Percentiles rank a stretch among this genome's conserved stretches.
Conservation (phyloP, 306 rosid species). For the Abrus precatorius region DNA sequence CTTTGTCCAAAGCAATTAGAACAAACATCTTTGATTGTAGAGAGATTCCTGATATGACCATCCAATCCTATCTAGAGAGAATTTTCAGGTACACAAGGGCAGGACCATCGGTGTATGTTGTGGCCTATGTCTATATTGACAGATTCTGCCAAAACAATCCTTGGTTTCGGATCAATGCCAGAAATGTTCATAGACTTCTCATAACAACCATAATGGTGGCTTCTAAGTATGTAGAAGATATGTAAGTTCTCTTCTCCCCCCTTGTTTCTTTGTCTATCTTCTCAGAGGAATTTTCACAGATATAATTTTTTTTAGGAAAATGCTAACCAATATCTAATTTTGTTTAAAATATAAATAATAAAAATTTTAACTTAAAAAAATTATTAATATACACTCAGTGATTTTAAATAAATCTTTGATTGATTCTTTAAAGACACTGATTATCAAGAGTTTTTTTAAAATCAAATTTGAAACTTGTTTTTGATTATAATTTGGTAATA, state of each 20-base stretch:
- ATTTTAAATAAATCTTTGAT: too few species aligned
- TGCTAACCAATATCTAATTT: too few species aligned
- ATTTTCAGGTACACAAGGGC: constrained; percentile 88
- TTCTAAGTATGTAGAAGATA: constrained; percentile 92
- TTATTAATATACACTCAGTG: too few species aligned
- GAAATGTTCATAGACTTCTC: constrained; percentile 89
- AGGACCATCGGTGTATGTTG: constrained; percentile 87
- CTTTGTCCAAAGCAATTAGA: constrained; percentile 53
- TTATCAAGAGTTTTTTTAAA: too few species aligned
- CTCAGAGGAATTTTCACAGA: too few species aligned
- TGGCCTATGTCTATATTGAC: constrained; percentile 92
- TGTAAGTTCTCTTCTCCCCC: constrained; percentile 60
- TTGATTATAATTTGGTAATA: constrained; percentile 16
- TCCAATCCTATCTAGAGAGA: constrained; percentile 80
- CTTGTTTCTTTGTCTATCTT: not conserved
- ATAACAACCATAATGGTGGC: constrained; percentile 94
- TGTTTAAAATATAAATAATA: too few species aligned
- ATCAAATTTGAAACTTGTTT: not conserved
- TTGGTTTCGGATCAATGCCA: constrained; percentile 67
- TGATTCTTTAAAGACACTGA: too few species aligned
- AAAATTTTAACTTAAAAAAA: too few species aligned
- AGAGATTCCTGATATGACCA: constrained; percentile 87
- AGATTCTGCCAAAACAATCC: constrained; percentile 81
- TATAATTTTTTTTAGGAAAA: too few species aligned
- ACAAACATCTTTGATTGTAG: constrained; percentile 67